Percentiles rank a stretch among this genome's conserved stretches.
Evolutionary conservation across 176 grass and related monocot genomes (phyloP).

Genomic region (Bolboschoenus planiculmis): DNA sequence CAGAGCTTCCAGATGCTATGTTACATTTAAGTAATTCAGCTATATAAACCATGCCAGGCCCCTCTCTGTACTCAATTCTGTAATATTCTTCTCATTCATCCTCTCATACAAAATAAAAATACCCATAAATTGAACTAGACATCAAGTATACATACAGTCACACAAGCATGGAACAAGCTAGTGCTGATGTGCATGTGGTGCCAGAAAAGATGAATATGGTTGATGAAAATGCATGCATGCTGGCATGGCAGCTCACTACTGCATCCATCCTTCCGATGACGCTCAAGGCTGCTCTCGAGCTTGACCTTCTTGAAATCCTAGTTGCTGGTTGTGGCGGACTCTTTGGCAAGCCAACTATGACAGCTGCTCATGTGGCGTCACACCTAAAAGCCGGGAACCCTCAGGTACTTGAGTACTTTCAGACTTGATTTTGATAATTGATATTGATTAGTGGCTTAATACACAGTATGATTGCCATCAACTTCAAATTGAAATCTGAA

Average conservation of each 20-base stretch:
- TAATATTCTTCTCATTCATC: neutral
- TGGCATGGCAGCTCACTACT: neutral
- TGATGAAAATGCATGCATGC: neutral
- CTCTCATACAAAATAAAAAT: neutral
- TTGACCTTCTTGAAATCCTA: neutral
- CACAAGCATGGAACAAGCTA: neutral
- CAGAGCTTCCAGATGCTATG: neutral
- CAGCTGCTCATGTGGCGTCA: neutral
- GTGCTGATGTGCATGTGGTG: neutral
- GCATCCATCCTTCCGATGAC: neutral
- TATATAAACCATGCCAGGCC: neutral
- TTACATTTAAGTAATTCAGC: neutral
- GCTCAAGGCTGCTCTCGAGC: neutral
- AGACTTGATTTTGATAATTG: neutral
- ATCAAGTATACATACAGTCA: neutral
- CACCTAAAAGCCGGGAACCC: neutral
- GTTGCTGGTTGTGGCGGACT: neutral
- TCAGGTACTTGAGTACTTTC: neutral
- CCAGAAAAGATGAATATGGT: neutral
- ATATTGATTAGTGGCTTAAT: neutral
- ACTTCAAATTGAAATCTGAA: neutral
- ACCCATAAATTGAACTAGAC: neutral
- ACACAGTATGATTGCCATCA: neutral
- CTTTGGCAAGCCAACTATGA: neutral
- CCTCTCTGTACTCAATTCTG: too few species aligned